Base-by-base conservation (phyloP, 2,329 filamentous ascomycete species). In the Shiraia sp. region DNA sequence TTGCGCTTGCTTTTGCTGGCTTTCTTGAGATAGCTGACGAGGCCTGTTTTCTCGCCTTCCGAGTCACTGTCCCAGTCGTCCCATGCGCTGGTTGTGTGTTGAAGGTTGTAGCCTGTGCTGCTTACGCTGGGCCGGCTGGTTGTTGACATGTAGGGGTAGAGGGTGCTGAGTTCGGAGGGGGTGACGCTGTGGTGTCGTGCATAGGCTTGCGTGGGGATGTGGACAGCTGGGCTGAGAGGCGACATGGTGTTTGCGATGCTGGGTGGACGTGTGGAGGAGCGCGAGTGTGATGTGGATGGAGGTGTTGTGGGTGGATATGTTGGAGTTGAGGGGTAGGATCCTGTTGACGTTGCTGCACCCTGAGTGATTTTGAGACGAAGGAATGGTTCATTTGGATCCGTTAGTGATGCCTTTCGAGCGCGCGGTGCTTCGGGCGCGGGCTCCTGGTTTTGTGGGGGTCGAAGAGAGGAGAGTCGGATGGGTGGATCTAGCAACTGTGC, bases 41-140 rank as follows among this genome's bases (percentile, higher is more conserved):
- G 43, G 7, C 65, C 55, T 0, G 53, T 53, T 33, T 62, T 64
- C 36, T 65, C 60, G n/a, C 49, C 56, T 24, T 61, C 60, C 1
- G 50, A 50, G 13, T 66, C 63, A n/a, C 57, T 63, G 34, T 68
- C 64, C 55, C 61, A 67, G 32, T 66, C 63, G 19, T 69, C 65
- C 66, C 66, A 69, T 26, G 61, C 66, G n/a, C 59, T 64, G 3
- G 46, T 60, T 4, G 57, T 57, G 34, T 63, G 62, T 14, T 66
- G 63, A 14, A 62, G 40, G 6, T 36, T 40, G n/a, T 55, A 55
- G 36, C 57, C 19, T 3, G 15, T 28, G 5, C 31, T 30, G 17
- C 30, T 63, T 23, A 55, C 48, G 3, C 56, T 55, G 2, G 53
- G 44, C 1, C n/a, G n/a, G n/a, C n/a, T n/a, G n/a, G 46, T 33